Conservation (phyloP, 2,329 filamentous ascomycete species). For the Fusarium piperis region DNA sequence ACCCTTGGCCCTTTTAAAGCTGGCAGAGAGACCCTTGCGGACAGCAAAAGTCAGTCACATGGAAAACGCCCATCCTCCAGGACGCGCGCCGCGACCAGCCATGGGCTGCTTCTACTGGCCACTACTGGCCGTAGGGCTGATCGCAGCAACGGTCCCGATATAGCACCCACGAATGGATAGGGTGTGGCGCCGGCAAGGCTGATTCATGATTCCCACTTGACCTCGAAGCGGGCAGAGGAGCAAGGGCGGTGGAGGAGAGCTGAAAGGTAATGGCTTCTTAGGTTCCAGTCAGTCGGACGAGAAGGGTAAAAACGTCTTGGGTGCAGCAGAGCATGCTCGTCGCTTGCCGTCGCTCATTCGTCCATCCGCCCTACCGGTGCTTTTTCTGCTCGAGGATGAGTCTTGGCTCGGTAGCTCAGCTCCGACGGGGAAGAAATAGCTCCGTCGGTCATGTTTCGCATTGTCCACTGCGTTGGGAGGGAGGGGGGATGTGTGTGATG, state of each 20-base stretch:
- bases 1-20: background rate
- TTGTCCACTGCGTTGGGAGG: background rate
- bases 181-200: background rate
- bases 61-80: background rate
- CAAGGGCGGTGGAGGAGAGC: background rate
- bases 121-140: background rate
- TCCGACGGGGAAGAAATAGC: background rate
- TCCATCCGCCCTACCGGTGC: background rate
- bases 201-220: background rate
- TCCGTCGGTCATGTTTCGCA: background rate
- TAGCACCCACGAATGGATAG: background rate
- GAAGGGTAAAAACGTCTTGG: background rate
- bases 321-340: background rate
- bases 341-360: background rate
- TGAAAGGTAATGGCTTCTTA: background rate
- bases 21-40: background rate
- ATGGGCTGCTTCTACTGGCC: background rate
- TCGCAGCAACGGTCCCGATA: background rate
- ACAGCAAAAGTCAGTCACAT: background rate
- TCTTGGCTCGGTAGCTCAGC: background rate
- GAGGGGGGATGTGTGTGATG: background rate
- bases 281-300: background rate
- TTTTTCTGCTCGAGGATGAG: background rate
- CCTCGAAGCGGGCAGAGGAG: background rate
- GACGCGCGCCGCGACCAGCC: background rate